Base-by-base conservation (phyloP, 2,329 filamentous ascomycete genomes). In the Geosmithia putterillii region DNA sequence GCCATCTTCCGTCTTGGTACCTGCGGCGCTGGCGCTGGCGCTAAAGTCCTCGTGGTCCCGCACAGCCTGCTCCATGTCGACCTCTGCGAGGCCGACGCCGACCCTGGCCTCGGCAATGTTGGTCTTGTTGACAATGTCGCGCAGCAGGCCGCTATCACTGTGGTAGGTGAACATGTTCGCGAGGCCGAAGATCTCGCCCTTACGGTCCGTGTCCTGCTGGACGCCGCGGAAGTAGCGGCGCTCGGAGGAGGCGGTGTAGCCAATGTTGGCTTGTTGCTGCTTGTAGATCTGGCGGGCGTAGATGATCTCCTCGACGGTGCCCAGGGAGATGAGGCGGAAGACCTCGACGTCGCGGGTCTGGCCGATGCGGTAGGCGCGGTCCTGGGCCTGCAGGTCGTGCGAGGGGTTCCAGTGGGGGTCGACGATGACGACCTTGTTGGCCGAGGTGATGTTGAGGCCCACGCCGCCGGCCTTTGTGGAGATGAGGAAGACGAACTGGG, bases 271-370 rank as follows among this genome's bases (percentile, higher is more conserved):
- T 64, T 96, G 92, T 55, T 98, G 92, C 57, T 98, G 92, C 61
- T 98, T 98, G 71, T 98, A 98, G 35, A 98, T 92, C 55, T 98
- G 92, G 7, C 92, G 76, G 0, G 90, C 92, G 54, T 98, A 98
- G 7, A 96, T 87, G 43, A 95, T 92, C 60, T 98, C 92, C 57
- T 98, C 92, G 15, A 98, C 87, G 0, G 92, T 96, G 1, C 92
- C 92, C 1, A 86, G 80, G 2, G 85, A 90, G 17, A 98, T 79
- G 1, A 98, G 75, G 4, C 92, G 81, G 58, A 95, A 96, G 1
- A 96, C 90, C 57, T 98, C 92, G 0, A 98, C 92, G 55, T 96
- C 87, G 18, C 92, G 75, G 0, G 77, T 79, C 61, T 98, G 92
- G 0, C 92, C 92, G 49, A 98, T 96, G 42, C 92, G 82, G 58